These are phyloP conservation scores for Rhytidiadelphus loreus DNA, from an alignment of 225 moss, liverwort and hornwort species.

Conservation along the genomic window DNA sequence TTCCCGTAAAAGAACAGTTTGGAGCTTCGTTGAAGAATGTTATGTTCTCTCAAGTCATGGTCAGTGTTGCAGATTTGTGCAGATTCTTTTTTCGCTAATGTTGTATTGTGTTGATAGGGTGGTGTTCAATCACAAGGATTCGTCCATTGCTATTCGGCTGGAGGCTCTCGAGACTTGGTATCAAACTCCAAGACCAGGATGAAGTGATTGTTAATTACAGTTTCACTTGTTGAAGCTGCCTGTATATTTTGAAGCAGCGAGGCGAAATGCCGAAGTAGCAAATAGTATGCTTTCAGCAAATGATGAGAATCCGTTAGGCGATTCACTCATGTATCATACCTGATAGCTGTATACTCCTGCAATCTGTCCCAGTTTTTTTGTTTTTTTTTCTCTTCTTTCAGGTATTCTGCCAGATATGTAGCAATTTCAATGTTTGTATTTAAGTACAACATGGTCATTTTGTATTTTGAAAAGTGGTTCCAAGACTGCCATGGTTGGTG, in stretches of 20 bases:
- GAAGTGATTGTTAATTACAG: constrained; percentile 10
- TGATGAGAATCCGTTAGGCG: not conserved
- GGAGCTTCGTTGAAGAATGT: not conserved
- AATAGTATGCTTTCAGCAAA: not conserved
- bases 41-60: not conserved
- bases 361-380: not conserved
- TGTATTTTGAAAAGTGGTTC: not conserved
- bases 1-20: not conserved
- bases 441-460: not conserved
- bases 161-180: constrained; percentile 59
- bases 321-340: constrained; percentile 13
- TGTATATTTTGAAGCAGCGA: not conserved
- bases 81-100: not conserved
- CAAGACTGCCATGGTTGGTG: not conserved
- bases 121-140: constrained; percentile 68
- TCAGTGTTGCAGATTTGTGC: not conserved
- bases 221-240: not conserved
- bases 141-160: constrained; percentile 79
- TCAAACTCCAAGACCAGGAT: constrained; percentile 33
- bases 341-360: not conserved
- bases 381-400: not conserved
- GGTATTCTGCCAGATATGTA: not conserved
- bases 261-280: not conserved
- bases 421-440: not conserved
- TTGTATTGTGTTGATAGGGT: constrained; percentile 25